A percentile compares a stretch with the other conserved stretches of the same genome.
Conservation (phyloP, 179 eudicot genomes). For the Carnegiea gigantea region DNA sequence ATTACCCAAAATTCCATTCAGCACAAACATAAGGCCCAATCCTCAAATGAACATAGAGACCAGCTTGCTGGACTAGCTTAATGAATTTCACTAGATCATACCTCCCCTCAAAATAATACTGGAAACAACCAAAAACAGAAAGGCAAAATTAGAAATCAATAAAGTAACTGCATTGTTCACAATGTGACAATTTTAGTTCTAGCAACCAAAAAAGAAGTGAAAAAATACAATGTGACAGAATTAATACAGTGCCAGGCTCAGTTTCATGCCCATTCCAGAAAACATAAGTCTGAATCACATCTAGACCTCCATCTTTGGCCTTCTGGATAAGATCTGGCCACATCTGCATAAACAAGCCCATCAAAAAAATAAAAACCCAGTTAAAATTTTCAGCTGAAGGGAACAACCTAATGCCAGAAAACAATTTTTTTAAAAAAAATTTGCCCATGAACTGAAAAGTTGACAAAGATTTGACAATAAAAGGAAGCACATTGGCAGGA, state of each 20-base stretch:
- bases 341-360: slow-evolving; percentile 53
- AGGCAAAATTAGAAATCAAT: background rate
- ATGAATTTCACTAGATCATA: slow-evolving; percentile 80
- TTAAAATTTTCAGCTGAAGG: slow-evolving; percentile 14
- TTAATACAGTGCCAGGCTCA: slow-evolving; percentile 67
- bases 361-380: slow-evolving; percentile 6
- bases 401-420: background rate
- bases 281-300: slow-evolving; percentile 88
- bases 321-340: slow-evolving; percentile 93
- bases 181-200: slow-evolving; percentile 3
- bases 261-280: slow-evolving; percentile 99
- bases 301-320: slow-evolving; percentile 87
- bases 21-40: slow-evolving; percentile 47
- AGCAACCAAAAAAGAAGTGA: background rate
- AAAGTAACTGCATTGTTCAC: background rate
- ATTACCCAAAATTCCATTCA: slow-evolving; percentile 45
- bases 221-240: slow-evolving; percentile 7
- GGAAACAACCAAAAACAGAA: slow-evolving; percentile 16
- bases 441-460: slow-evolving; percentile 1
- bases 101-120: slow-evolving; percentile 87
- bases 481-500: slow-evolving; percentile 21
- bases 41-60: slow-evolving; percentile 33
- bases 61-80: slow-evolving; percentile 71
- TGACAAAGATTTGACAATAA: background rate
- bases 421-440: background rate